phyloP scores from a whole-genome alignment of 139 green algal species.

The Chlamydomonas incerta region DNA sequence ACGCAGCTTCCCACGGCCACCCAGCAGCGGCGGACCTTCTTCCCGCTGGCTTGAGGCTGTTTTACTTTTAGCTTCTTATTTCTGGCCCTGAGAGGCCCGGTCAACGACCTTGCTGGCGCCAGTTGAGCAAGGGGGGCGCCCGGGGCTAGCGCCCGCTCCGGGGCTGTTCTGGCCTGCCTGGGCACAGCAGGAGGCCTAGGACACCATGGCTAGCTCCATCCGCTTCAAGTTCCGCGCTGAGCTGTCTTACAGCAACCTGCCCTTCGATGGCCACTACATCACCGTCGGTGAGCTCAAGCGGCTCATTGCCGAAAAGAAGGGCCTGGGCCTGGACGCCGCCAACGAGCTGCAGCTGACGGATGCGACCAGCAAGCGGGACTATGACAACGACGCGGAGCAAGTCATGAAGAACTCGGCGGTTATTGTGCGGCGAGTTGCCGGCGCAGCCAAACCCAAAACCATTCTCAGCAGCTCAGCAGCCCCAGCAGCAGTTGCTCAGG shows the following conservation, averaged over 20 bases:
- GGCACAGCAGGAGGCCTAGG: no score
- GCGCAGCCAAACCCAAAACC: constrained; percentile 3
- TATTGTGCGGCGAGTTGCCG: constrained; percentile 74
- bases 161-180: no score
- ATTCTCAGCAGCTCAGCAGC: constrained; percentile 6
- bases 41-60: no score
- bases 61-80: no score
- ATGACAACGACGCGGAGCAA: constrained; percentile 70
- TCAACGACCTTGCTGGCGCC: no score
- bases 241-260: constrained; percentile 67
- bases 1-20: no score
- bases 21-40: no score
- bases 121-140: no score
- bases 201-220: constrained; percentile 51
- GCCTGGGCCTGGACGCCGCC: constrained; percentile 69
- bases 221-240: constrained; percentile 79
- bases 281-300: constrained; percentile 83
- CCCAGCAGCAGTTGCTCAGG: constrained; percentile 5
- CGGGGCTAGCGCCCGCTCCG: no score
- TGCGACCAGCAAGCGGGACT: constrained; percentile 65
- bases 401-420: constrained; percentile 76
- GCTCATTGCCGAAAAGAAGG: constrained; percentile 82
- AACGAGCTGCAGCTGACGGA: constrained; percentile 78
- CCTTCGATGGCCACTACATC: constrained; percentile 83
- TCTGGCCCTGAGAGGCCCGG: no score